These are phyloP conservation scores for Kuraishia capsulata DNA, from an alignment of 805 yeast genomes.

Conservation along the genomic window DNA sequence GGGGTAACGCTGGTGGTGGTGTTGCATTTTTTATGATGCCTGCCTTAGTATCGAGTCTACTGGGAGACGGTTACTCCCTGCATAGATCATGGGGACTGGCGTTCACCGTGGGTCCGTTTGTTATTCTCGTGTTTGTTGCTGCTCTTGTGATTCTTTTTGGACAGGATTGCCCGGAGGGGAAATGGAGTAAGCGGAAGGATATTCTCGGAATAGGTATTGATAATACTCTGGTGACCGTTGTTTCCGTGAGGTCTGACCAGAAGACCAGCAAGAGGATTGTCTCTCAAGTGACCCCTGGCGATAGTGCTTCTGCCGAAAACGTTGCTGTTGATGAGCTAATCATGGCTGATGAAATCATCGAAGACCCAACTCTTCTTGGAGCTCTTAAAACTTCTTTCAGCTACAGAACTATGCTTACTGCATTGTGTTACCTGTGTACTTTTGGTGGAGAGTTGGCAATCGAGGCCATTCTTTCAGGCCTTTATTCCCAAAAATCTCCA, in stretches of 20 bases:
- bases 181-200: conserved; percentile 20
- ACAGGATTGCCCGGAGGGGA: conserved; percentile 25
- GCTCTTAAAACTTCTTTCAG: conserved; percentile 11
- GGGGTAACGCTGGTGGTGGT: conserved; percentile 25
- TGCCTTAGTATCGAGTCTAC: conserved; percentile 12
- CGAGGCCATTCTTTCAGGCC: conserved; percentile 16
- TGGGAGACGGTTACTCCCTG: conserved; percentile 10
- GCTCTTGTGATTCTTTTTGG: conserved; percentile 15
- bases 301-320: conserved; percentile 4
- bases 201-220: conserved; percentile 16
- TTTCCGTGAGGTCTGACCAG: conserved; percentile 9
- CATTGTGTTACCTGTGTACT: conserved; percentile 16
- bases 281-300: conserved; percentile 4
- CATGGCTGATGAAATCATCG: conserved; percentile 15
- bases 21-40: conserved; percentile 24
- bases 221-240: conserved; percentile 13
- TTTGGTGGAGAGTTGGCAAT: conserved; percentile 23
- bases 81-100: conserved; percentile 19
- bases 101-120: conserved; percentile 21
- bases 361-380: conserved; percentile 12
- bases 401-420: conserved; percentile 19
- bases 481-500: conserved; percentile 10
- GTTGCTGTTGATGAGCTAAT: conserved; percentile 11
- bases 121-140: conserved; percentile 20
- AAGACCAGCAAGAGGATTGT: conserved; percentile 5